Base-by-base conservation (phyloP, 768 basidiomycete genomes). In the Cyathus striatus region DNA sequence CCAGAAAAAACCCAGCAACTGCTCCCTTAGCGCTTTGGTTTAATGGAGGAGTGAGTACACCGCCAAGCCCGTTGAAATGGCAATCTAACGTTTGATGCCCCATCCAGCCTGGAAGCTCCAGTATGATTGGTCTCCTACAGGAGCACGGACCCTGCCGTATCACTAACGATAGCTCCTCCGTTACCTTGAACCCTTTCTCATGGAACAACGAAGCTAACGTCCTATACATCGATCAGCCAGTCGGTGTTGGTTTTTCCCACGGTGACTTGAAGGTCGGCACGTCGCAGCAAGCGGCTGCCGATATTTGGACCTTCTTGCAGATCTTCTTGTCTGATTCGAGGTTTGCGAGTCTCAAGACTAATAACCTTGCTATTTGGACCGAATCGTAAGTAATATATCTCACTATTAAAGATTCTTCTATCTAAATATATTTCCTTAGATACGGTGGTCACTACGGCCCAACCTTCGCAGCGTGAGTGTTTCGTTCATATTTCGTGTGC, bases 401-500 rank as follows among this genome's bases (percentile, higher is more conserved):
- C 1, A 17, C 23, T 6, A 3, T 30, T 34, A 2, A 36, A 7
- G 10, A 26, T 23, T 16, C 3, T 37, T 20, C 20, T 13, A 23
- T n/a, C n/a, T n/a, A n/a, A 24, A 40, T 25, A 5, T 23, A 13
- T 21, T 18, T 10, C 20, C 34, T 5, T 46, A 82, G 81, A 26
- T 85, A 83, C 49, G 83, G 83, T 32, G 82, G 83, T 1, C 83
- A 85, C 49, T 85, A 82, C 54, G 83, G 78, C 2, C 83, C 83
- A 0, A 69, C 73, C 25, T 85, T 86, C 46, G 81, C 83, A 41
- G 70, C 77, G 51, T 72, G 47, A 50, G 66, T 54, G 5, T 9
- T 21, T 41, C 12, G 18, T 25, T 18, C 21, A 36, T 20, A 14
- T 37, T 37, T 37, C 21, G 21, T 7, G 14, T 20, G n/a, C 3